Evolutionary conservation across 805 yeast genomes (phyloP).

Genomic region (Saturnispora zaruensis): DNA sequence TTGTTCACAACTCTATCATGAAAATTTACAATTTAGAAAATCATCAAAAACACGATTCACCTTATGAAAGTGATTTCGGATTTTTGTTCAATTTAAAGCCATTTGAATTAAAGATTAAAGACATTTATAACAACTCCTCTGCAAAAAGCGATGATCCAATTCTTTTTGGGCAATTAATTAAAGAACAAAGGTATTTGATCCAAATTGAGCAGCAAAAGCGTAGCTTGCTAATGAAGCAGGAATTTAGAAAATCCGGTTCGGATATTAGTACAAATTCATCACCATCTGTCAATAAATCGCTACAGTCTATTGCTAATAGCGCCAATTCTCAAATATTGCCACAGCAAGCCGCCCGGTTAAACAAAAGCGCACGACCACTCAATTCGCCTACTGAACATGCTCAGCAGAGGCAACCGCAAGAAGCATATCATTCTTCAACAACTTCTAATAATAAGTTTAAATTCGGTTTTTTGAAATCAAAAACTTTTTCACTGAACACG

Average conservation of each 20-base stretch:
- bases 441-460: constrained; percentile 18
- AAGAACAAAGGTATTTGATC: constrained; percentile 42
- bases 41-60: constrained; percentile 12
- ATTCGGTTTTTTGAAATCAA: constrained; percentile 30
- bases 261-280: not conserved
- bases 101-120: constrained; percentile 33
- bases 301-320: not conserved
- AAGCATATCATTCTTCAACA: constrained; percentile 1
- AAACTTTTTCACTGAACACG: constrained; percentile 55
- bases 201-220: constrained; percentile 36
- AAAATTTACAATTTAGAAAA: constrained; percentile 41
- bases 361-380: not conserved
- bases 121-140: constrained; percentile 24
- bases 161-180: constrained; percentile 38
- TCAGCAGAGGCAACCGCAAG: constrained; percentile 1
- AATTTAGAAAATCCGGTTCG: not conserved
- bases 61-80: constrained; percentile 37
- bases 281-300: not conserved
- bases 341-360: not conserved
- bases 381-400: not conserved
- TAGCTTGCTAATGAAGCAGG: not conserved
- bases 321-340: not conserved
- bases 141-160: constrained; percentile 28
- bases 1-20: constrained; percentile 51
- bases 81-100: constrained; percentile 43